Base-by-base conservation (phyloP, 768 basidiomycete species). In the Rhodotorula kratochvilovae region DNA sequence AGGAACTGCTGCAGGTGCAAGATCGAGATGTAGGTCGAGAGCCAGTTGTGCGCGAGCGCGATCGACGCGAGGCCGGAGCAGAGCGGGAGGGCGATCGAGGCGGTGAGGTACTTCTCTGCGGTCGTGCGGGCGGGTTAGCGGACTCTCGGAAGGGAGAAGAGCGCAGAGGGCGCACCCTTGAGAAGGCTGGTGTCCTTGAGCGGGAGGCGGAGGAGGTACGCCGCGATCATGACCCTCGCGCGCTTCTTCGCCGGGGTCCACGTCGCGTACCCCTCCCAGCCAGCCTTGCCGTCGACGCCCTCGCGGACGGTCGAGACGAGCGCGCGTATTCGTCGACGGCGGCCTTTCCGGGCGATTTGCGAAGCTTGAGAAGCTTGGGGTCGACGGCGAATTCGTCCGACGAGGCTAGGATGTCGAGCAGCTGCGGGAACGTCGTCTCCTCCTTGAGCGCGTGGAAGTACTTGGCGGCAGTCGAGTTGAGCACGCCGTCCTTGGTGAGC, bases 381-480 rank as follows among this genome's bases (percentile, higher is more conserved):
- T 59, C 68, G 63, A 31, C 27, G 1, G 63, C 61, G 64, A 83
- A 80, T 61, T 83, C 83, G 57, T 80, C 66, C 0, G 82, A 79
- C 16, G 79, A 78, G 35, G 88, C 86, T 29, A 98, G 82, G 6
- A 89, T 84, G 29, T 85, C 85, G 68, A 96, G 79, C 19, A 95
- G 83, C 57, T 91, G 88, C 42, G 85, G 83, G 73, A 91, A 85
- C 1, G 84, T 84, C 15, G 89, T 88, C 35, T 89, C 87, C 78
- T 99, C 95, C 39, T 84, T 86, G n/a, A 97, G 76, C 8, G 85
- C 83, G 79, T 89, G 91, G 87, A 96, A 99, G 83, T 92, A 92
- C 1, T 85, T 83, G 42, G 91, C 87, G 5, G 95, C 95, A 0
- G 92, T 90, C 51, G 83, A 83, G 33, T 88, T 86, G 70, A 91